Base-by-base conservation (phyloP, 352 stramenopile genomes). In the Globisporangium emineosum region DNA sequence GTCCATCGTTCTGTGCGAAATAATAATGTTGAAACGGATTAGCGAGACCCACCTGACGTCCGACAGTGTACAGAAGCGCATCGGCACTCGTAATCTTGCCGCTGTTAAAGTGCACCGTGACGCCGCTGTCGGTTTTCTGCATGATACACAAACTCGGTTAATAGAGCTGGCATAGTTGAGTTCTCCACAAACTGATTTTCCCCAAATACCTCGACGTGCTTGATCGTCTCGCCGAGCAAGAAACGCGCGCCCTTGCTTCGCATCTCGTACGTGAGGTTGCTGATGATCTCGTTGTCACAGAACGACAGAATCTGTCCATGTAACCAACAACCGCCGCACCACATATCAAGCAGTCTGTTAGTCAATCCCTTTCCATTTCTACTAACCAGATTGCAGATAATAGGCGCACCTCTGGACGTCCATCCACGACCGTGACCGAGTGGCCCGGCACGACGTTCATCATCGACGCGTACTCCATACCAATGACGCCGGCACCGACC, bases 381-480 rank as follows among this genome's bases (percentile, higher is more conserved):
- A 21, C 40, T 47, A 21, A 23, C 40, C 17, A 47, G 40, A 10
- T 45, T 45, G 7, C 15, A 45, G 9, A 15, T 17, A 32, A 32
- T 5, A 32, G 5, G 5, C 40, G 40, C 40, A 23, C 40, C 40
- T 92, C 83, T 53, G 77, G 72, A 2, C 86, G 81, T 7, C 81
- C 79, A 45, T 97, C 89, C 32, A 97, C 86, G 21, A 97, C 85
- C 19, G 86, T 96, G 57, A 97, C 89, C 33, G 79, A 86, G 50
- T 91, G 90, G 3, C 89, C 89, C 9, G 86, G 88, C 21, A 97
- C 70, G 37, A 97, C 84, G 64, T 93, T 96, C 29, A 97, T 72
- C 88, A 97, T 97, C 50, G 82, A 93, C 19, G 89, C 89, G 73
- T 97, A 97, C 70, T 97, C 89, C 76, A 97, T 97, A 65, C 89